These are phyloP conservation scores for Lodderomyces orthopsilosis DNA, from an alignment of 1,139 yeast genomes.

Conservation along the genomic window DNA sequence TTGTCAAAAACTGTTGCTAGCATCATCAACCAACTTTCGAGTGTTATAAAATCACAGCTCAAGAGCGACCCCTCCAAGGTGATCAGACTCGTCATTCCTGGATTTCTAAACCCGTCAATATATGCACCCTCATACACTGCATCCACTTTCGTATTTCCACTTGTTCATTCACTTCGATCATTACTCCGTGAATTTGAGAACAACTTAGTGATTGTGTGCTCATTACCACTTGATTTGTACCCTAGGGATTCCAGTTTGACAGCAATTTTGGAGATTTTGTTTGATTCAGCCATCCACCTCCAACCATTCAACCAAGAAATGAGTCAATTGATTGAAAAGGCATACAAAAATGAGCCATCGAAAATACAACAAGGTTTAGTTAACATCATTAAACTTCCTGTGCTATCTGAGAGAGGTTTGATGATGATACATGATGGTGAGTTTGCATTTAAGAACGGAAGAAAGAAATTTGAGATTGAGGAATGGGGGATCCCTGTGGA, in stretches of 20 bases:
- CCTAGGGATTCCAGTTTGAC: slow-evolving; percentile 53
- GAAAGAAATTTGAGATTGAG: slow-evolving; percentile 78
- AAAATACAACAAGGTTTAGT: slow-evolving; percentile 84
- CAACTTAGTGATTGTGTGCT: slow-evolving; percentile 47
- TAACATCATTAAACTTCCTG: slow-evolving; percentile 70
- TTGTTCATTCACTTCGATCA: slow-evolving; percentile 59
- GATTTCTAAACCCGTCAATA: slow-evolving; percentile 73
- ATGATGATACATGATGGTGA: slow-evolving; percentile 78
- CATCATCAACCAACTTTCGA: slow-evolving; percentile 40
- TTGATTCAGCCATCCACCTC: slow-evolving; percentile 70
- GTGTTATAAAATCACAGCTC: slow-evolving; percentile 35
- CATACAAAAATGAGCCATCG: slow-evolving; percentile 68
- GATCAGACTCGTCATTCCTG: slow-evolving; percentile 71
- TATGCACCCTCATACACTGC: slow-evolving; percentile 57
- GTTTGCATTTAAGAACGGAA: slow-evolving; percentile 82
- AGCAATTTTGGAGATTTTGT: slow-evolving; percentile 54
- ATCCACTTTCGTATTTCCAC: slow-evolving; percentile 53
- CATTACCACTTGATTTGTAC: slow-evolving; percentile 67
- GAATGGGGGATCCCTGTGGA: slow-evolving; percentile 97
- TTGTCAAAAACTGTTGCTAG: slow-evolving; percentile 21
- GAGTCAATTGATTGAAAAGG: slow-evolving; percentile 61
- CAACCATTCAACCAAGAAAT: slow-evolving; percentile 84
- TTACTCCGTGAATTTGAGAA: slow-evolving; percentile 47
- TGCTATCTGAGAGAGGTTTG: slow-evolving; percentile 70
- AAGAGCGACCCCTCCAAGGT: slow-evolving; percentile 37